Evolutionary conservation across 352 stramenopile genomes (phyloP), one percentile per base, ranked within the genome.

Genomic region (Phytopythium sindhum): DNA sequence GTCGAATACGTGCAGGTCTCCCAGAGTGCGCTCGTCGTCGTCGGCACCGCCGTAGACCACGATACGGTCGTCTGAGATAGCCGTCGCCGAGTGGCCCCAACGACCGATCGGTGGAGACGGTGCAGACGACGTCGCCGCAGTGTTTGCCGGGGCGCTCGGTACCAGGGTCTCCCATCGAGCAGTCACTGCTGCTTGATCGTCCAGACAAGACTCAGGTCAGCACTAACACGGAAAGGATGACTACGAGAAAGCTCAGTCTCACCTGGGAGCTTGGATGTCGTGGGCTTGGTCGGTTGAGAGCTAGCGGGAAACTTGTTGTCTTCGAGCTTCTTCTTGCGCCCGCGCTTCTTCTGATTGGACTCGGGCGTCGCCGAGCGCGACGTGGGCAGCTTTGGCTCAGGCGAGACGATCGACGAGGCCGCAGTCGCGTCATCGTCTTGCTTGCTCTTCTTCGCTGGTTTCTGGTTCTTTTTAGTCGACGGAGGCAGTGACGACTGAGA

Each of bases 21-120:
- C 86, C 56, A 96, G 80, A 45, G 84, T 96, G 8, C 50, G 59
- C 57, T 91, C 78, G 65, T 96, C 85, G 52, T 97, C 87, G 60
- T 95, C 86, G 50, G 96, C 90, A 41, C 95, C 95, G 33, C 95
- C 95, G 64, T 98, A 98, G 7, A 98, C 69, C 15, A 98, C 81
- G 14, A 98, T 72, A 23, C 88, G 84, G 48, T 90, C 72, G 56
- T 94, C 74, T 21, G 88, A 88, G 61, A 98, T 96, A 63, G 83
- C 81, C 6, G 92, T 98, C 54, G 90, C 89, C 0, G 84, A 95
- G 63, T 97, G 88, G 50, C 93, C 95, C 95, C 95, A 98, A 41
- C 93, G 84, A 58, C 87, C 84, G 15, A 57, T n/a, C 10, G 28
- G 51, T 45, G 60, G 47, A 0, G 82, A 81, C 5, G 44, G 26